phyloP scores from a whole-genome alignment of 768 basidiomycete species.

The Dendrothele bispora region DNA sequence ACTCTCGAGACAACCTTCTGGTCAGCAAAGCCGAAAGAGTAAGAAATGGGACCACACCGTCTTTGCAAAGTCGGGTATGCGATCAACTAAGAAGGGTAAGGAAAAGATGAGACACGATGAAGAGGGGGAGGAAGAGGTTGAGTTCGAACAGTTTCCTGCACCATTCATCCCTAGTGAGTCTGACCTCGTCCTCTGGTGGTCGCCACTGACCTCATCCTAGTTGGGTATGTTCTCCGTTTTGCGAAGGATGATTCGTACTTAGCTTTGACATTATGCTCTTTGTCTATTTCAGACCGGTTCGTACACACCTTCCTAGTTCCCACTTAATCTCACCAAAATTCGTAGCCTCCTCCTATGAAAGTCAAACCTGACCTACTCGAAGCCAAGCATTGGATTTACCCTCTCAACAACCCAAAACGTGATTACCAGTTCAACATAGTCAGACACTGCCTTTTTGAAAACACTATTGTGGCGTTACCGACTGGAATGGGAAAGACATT shows the following conservation, averaged over 20 bases:
- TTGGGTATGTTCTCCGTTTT: slow-evolving; percentile 46
- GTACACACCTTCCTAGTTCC: slow-evolving; percentile 10
- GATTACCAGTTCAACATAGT: slow-evolving; percentile 97
- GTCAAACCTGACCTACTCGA: slow-evolving; percentile 74
- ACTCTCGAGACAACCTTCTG: slow-evolving; percentile 45
- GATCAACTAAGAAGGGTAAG: slow-evolving; percentile 48
- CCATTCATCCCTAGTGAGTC: slow-evolving; percentile 69
- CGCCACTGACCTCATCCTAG: slow-evolving; percentile 30
- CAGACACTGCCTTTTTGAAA: slow-evolving; percentile 81
- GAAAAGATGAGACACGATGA: slow-evolving; percentile 47
- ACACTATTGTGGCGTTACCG: slow-evolving; percentile 90
- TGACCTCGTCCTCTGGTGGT: too few species aligned
- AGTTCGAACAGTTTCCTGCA: slow-evolving; percentile 84
- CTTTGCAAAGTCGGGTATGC: slow-evolving; percentile 80
- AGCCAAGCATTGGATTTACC: slow-evolving; percentile 87
- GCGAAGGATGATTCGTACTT: neutral
- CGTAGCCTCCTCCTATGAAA: slow-evolving; percentile 75
- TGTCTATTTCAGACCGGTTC: slow-evolving; percentile 29
- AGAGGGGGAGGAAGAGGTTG: slow-evolving; percentile 58
- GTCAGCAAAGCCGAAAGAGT: slow-evolving; percentile 58
- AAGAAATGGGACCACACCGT: slow-evolving; percentile 93
- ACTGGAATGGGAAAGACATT: slow-evolving; percentile 99
- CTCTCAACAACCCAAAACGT: slow-evolving; percentile 82
- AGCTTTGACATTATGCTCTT: neutral
- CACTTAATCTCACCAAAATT: neutral